Evolutionary conservation across 768 basidiomycete genomes (phyloP).

Genomic region (Boletus barrowsii): DNA sequence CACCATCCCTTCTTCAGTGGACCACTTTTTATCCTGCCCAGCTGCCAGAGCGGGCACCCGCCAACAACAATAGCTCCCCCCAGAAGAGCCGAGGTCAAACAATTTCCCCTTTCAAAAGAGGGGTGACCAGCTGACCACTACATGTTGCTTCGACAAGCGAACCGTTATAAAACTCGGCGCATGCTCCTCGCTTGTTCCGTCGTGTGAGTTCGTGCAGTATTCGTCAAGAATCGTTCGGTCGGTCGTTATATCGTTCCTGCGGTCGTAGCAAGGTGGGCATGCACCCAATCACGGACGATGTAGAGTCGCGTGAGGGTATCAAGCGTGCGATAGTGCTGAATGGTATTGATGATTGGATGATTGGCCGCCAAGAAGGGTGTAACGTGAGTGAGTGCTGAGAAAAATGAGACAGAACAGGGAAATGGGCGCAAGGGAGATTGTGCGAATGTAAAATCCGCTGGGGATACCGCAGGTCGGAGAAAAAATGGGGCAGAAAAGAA

Average conservation of each 20-base stretch:
- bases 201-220: conserved; percentile 29
- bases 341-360: conserved; percentile 24
- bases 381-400: conserved; percentile 20
- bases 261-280: conserved; percentile 29
- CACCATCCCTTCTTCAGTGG: conserved; percentile 20
- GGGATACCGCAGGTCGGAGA: conserved; percentile 17
- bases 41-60: conserved; percentile 32
- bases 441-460: conserved; percentile 29
- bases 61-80: conserved; percentile 19
- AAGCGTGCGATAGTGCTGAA: conserved; percentile 12
- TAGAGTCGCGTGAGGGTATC: conserved; percentile 17
- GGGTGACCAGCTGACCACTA: conserved; percentile 10
- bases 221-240: conserved; percentile 38
- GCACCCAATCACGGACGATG: conserved; percentile 15
- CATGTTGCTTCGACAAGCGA: conserved; percentile 16
- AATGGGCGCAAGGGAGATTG: conserved; percentile 24
- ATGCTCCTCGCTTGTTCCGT: conserved; percentile 27
- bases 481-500: conserved; percentile 27
- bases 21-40: conserved; percentile 31
- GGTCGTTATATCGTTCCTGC: conserved; percentile 33
- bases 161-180: conserved; percentile 18
- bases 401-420: conserved; percentile 15
- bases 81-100: conserved; percentile 20
- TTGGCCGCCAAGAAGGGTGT: conserved; percentile 24
- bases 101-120: conserved; percentile 7